These are phyloP conservation scores for Sedum album DNA, from an alignment of 164 flowering plant genomes.

Conservation along the genomic window DNA sequence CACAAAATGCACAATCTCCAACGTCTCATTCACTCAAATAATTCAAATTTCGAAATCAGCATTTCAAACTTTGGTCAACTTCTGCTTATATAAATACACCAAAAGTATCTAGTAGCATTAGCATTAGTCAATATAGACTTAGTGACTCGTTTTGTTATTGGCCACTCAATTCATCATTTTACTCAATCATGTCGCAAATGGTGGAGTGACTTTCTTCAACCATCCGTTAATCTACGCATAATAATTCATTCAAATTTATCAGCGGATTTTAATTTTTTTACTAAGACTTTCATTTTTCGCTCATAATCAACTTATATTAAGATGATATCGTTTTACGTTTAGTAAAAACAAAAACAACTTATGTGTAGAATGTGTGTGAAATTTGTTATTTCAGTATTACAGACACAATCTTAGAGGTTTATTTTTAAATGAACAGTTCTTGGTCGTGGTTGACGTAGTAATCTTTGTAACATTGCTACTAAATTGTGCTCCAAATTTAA, in stretches of 20 bases:
- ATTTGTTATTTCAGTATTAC: no score
- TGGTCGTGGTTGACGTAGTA: neutral
- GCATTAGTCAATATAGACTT: slow-evolving; percentile 2
- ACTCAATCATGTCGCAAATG: slow-evolving; percentile 7
- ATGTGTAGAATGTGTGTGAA: no score
- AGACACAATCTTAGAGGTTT: no score
- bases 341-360: no score
- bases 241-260: neutral
- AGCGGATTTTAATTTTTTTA: neutral
- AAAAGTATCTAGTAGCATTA: neutral
- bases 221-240: neutral
- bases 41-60: neutral
- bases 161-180: neutral
- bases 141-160: neutral
- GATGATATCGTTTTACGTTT: neutral
- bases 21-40: neutral
- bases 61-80: neutral
- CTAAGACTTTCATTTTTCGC: neutral
- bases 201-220: slow-evolving; percentile 7
- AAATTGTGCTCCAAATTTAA: neutral
- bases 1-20: neutral
- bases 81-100: neutral
- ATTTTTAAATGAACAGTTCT: no score
- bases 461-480: no score
- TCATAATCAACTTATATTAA: neutral